Base-by-base conservation (phyloP, 345 rosid species). In the Adansonia digitata region DNA sequence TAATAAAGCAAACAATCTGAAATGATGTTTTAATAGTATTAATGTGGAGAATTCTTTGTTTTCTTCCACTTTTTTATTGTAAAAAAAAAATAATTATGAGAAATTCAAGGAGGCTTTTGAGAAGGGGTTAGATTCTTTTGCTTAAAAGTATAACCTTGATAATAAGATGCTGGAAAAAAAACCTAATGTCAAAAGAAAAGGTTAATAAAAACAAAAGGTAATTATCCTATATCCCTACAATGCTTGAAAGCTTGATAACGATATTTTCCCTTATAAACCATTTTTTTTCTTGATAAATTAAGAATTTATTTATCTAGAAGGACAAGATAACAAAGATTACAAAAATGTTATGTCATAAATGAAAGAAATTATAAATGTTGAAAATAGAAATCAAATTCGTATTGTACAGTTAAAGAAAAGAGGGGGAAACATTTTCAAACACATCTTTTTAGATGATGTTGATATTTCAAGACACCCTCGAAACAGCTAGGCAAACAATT, bases 381-480 rank as follows among this genome's bases (percentile, higher is more conserved):
- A 31, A 31, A 31, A 1, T 31, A 1, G 3, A 31, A 31, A 31
- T 31, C 34, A 1, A 31, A 31, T 31, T 31, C 3, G 3, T 1
- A 7, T 22, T 53, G 1, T 18, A 22, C 26, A 56, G n/a, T 22
- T 40, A 1, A 55, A 14, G 20, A 24, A 14, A 24, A 2, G 7
- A 24, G 35, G 12, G 10, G 7, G 22, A 7, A 67, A 68, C 46
- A 67, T 26, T 67, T 68, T 46, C 72, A 68, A 68, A 9, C 72
- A 46, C 72, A 8, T 68, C 72, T 68, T 68, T 68, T 27, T 5
- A 68, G 72, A 46, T 29, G 72, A 46, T 29, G 72, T 15, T 48
- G 72, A 68, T 68, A 46, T 27, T 27, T 46, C 42, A 27, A 45
- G 56, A 8, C 15, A 46, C 34, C 52, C 20, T 14, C 14, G 26